Evolutionary conservation across 139 green algal species (phyloP).

Genomic region (Coccomyxa sp.): DNA sequence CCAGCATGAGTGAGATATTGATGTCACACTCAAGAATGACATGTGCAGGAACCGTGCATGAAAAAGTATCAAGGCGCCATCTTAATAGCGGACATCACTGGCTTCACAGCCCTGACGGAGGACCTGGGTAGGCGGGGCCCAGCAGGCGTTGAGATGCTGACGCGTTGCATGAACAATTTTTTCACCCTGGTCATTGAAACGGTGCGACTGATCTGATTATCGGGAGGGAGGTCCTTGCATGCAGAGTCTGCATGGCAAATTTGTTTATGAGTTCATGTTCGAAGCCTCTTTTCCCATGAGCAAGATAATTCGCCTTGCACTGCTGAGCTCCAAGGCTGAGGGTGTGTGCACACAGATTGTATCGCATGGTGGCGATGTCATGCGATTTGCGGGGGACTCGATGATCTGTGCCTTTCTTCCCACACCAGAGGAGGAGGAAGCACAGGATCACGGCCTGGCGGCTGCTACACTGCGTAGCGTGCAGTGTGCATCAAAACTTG

Average conservation of each 20-base stretch:
- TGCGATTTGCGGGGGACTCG: conserved; percentile 81
- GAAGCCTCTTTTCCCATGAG: no score
- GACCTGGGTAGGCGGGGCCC: conserved; percentile 45
- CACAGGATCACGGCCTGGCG: conserved; percentile 38
- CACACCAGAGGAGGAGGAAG: conserved; percentile 18
- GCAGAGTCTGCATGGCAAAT: no score
- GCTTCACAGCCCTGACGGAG: conserved; percentile 80
- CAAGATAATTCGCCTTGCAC: no score
- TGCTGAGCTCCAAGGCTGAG: no score
- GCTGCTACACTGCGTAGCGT: conserved; percentile 42
- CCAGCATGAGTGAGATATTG: neutral
- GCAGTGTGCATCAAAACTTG: conserved; percentile 49
- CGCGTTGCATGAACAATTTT: conserved; percentile 81
- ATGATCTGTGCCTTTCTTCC: conserved; percentile 75
- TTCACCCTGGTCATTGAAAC: conserved; percentile 50
- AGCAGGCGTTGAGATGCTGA: conserved; percentile 71
- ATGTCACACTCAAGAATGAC: neutral
- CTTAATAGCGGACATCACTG: conserved; percentile 77
- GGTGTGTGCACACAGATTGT: conserved; percentile 23
- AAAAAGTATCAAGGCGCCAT: conserved; percentile 50
- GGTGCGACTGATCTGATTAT: neutral
- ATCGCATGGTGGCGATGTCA: conserved; percentile 66
- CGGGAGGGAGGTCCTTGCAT: no score
- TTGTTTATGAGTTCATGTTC: no score
- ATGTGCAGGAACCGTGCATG: conserved; percentile 32